Base-by-base conservation (phyloP, 257 asterid genomes). In the Eucommia ulmoides region DNA sequence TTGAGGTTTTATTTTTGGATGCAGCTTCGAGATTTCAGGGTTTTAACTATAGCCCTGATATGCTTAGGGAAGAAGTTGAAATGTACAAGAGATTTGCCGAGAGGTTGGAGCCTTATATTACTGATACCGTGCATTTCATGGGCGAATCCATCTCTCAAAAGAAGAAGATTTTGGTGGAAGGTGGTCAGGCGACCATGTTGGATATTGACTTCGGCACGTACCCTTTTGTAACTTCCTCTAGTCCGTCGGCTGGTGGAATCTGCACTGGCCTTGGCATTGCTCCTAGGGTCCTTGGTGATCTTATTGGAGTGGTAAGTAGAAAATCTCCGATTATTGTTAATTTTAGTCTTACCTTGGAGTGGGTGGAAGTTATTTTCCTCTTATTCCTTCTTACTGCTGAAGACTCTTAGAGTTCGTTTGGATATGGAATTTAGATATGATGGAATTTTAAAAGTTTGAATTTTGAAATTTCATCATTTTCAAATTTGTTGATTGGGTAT, bases 221-320 rank as follows among this genome's bases (percentile, higher is more conserved):
- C 55, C 96, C 99, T 23, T 91, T 83, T 33, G 95, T 86, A 15
- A 86, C 99, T 22, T 86, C 96, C 22, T 91, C 99, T 1, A 91
- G 93, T 57, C 99, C 96, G 8, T 83, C 96, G 33, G 99, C 99
- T 11, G 99, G 99, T 56, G 99, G 99, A 48, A 91, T 91, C 71
- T 91, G 96, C 68, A 83, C 93, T 1, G 96, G 99, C 65, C 96
- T 91, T 65, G 99, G 99, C 25, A 79, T 91, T 75, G 84, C 99
- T 67, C 99, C 99, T 44, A 67, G 95, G 60, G 83, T 60, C 49
- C 42, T 91, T 49, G 99, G 96, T 56, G 96, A 91, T 75, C 89
- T 91, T 52, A 58, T 91, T 9, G 99, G 99, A 23, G 99, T 91
- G 87, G 99, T 91, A 73, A 74, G 89, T 63, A 19, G 50, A 66